These are phyloP conservation scores for Teunomyces stri DNA, from an alignment of 805 yeast species.

Conservation along the genomic window DNA sequence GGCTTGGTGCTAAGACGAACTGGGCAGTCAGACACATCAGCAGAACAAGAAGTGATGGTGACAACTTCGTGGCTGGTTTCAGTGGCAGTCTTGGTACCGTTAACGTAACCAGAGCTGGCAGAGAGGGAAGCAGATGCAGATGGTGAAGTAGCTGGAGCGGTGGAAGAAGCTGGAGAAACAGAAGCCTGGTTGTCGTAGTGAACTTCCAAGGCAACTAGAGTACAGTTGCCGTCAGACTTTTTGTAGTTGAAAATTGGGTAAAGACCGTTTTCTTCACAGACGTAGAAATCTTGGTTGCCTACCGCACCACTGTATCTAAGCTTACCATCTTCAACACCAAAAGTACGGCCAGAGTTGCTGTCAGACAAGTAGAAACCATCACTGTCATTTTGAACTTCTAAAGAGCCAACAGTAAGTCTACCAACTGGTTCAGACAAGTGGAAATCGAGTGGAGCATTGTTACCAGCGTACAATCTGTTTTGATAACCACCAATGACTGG, in stretches of 20 bases:
- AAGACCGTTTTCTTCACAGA: slow-evolving; percentile 20
- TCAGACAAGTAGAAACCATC: slow-evolving; percentile 15
- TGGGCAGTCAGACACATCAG: slow-evolving; percentile 22
- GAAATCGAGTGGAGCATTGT: slow-evolving; percentile 18
- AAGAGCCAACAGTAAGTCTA: slow-evolving; percentile 15
- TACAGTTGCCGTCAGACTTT: slow-evolving; percentile 17
- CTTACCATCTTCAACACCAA: slow-evolving; percentile 23
- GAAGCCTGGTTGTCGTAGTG: slow-evolving; percentile 16
- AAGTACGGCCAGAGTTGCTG: slow-evolving; percentile 22
- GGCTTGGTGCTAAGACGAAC: slow-evolving; percentile 19
- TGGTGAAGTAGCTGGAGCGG: slow-evolving; percentile 5
- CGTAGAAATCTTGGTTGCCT: slow-evolving; percentile 20
- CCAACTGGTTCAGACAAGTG: slow-evolving; percentile 31
- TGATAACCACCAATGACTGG: slow-evolving; percentile 15
- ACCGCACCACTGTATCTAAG: slow-evolving; percentile 21
- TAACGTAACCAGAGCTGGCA: slow-evolving; percentile 4
- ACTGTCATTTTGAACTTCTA: slow-evolving; percentile 1
- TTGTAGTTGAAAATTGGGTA: slow-evolving; percentile 12
- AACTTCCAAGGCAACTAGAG: slow-evolving; percentile 18
- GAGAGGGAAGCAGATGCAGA: slow-evolving; percentile 6
- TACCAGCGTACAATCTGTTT: slow-evolving; percentile 3
- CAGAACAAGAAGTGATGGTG: slow-evolving; percentile 26
- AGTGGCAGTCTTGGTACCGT: slow-evolving; percentile 18
- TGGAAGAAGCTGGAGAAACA: slow-evolving; percentile 19
- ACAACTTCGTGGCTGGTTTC: slow-evolving; percentile 23